Evolutionary conservation across 1,284 basidiomycete genomes (phyloP).

Genomic region (Fomitopsis schrenkii): DNA sequence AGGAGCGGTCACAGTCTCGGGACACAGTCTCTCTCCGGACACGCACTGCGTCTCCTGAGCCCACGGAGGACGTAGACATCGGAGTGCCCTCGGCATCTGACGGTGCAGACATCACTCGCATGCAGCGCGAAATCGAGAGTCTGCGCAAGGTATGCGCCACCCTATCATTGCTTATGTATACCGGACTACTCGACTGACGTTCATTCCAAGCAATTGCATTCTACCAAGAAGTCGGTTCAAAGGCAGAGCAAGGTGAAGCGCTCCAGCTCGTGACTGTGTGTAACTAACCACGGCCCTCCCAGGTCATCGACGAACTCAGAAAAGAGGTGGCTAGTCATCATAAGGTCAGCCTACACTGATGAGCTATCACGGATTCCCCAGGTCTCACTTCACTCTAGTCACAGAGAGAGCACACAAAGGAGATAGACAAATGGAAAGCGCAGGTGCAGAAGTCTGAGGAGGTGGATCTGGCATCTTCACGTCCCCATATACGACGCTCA

Average conservation of each 20-base stretch:
- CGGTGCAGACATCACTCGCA: slow-evolving; percentile 37
- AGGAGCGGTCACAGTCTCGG: slow-evolving; percentile 24
- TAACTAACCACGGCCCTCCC: slow-evolving; percentile 1
- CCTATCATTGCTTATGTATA: background rate
- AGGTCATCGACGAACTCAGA: slow-evolving; percentile 50
- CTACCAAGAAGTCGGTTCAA: slow-evolving; percentile 47
- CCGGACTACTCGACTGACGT: slow-evolving; percentile 21
- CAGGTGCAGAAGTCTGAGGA: slow-evolving; percentile 53
- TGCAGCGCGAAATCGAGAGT: slow-evolving; percentile 38
- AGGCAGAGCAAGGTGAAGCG: slow-evolving; percentile 53
- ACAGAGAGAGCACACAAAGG: slow-evolving; percentile 43
- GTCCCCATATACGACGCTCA: background rate
- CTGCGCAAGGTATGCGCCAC: slow-evolving; percentile 45
- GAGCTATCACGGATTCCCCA: background rate
- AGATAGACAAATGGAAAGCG: slow-evolving; percentile 41
- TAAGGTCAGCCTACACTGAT: slow-evolving; percentile 23
- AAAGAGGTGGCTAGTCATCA: slow-evolving; percentile 33
- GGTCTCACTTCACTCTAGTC: slow-evolving; percentile 31
- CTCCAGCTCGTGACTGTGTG: background rate
- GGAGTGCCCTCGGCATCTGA: slow-evolving; percentile 10
- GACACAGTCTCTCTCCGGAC: slow-evolving; percentile 17
- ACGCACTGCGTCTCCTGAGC: slow-evolving; percentile 10
- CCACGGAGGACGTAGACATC: slow-evolving; percentile 11
- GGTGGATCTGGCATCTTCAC: slow-evolving; percentile 29
- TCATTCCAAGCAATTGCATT: slow-evolving; percentile 34